These are phyloP conservation scores for Rhodotorula glutinis DNA, from an alignment of 1,284 basidiomycete species.

Conservation along the genomic window DNA sequence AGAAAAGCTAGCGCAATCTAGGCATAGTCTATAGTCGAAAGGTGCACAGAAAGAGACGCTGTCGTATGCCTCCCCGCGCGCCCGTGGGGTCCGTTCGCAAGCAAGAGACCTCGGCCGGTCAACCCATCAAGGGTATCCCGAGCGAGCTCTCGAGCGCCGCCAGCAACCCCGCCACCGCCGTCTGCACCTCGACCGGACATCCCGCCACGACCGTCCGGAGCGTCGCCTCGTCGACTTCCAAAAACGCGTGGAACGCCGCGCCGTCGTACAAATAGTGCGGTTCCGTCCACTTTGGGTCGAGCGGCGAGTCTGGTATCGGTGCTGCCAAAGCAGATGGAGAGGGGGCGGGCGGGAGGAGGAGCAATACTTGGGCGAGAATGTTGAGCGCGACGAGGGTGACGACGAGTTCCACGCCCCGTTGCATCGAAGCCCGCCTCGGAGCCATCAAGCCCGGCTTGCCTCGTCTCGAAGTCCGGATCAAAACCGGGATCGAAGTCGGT, in stretches of 20 bases:
- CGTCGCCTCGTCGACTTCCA: neutral
- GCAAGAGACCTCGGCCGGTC: too few relatives aligned
- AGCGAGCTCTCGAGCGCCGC: neutral
- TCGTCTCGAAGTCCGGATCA: neutral
- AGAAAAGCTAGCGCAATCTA: too few relatives aligned
- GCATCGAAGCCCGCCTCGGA: slow-evolving; percentile 4
- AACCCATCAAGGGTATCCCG: neutral
- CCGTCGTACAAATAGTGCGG: slow-evolving; percentile 17
- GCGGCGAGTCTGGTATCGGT: neutral
- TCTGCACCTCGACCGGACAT: neutral
- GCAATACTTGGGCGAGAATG: slow-evolving; percentile 14
- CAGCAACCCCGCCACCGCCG: neutral
- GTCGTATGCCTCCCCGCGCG: too few relatives aligned
- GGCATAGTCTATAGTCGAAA: too few relatives aligned
- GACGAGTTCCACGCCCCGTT: slow-evolving; percentile 13
- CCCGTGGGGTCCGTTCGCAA: too few relatives aligned
- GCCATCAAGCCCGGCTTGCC: neutral
- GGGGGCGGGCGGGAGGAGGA: slow-evolving; percentile 1
- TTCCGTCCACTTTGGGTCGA: neutral
- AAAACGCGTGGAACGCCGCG: slow-evolving; percentile 5
- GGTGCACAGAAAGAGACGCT: too few relatives aligned
- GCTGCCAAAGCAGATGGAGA: neutral
- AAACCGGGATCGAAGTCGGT: neutral
- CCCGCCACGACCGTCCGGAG: neutral
- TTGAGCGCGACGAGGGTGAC: slow-evolving; percentile 18